Percentiles rank a stretch among this genome's conserved stretches.
These are phyloP conservation scores for Populus davidiana DNA, from an alignment of 345 rosid genomes.

Conservation along the genomic window DNA sequence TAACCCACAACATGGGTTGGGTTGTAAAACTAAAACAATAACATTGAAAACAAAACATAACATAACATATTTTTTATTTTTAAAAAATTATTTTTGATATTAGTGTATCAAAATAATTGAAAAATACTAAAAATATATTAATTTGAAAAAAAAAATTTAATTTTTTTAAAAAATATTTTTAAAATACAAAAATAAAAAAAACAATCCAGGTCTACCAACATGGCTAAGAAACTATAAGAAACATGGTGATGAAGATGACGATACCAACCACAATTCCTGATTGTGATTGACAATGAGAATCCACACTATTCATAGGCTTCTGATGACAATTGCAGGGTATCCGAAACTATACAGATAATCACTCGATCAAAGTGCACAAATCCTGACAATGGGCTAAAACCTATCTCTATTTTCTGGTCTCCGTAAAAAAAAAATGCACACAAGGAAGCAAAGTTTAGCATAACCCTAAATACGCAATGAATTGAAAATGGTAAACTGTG, in stretches of 20 bases:
- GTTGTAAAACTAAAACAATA: accelerated
- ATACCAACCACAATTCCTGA: neutral
- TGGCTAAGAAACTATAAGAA: neutral
- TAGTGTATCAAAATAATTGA: too few species aligned
- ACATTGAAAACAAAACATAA: too few species aligned
- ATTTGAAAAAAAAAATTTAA: too few species aligned
- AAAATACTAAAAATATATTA: too few species aligned
- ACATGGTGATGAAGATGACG: conserved; percentile 14
- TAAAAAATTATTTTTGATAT: too few species aligned
- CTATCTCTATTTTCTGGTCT: neutral
- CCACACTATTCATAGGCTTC: neutral
- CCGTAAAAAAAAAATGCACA: neutral
- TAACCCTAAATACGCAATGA: neutral
- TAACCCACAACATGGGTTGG: accelerated
- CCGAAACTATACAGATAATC: too few species aligned
- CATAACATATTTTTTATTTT: too few species aligned
- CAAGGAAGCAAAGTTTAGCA: neutral
- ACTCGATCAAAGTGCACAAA: neutral
- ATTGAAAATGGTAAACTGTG: neutral
- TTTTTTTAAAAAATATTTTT: too few species aligned
- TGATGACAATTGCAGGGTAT: neutral
- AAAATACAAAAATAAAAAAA: too few species aligned
- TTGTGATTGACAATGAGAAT: neutral
- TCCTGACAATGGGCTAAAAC: neutral
- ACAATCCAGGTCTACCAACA: too few species aligned